Base-by-base conservation (phyloP, 192 early-diverging fungal genomes). In the Coemansia sp. region DNA sequence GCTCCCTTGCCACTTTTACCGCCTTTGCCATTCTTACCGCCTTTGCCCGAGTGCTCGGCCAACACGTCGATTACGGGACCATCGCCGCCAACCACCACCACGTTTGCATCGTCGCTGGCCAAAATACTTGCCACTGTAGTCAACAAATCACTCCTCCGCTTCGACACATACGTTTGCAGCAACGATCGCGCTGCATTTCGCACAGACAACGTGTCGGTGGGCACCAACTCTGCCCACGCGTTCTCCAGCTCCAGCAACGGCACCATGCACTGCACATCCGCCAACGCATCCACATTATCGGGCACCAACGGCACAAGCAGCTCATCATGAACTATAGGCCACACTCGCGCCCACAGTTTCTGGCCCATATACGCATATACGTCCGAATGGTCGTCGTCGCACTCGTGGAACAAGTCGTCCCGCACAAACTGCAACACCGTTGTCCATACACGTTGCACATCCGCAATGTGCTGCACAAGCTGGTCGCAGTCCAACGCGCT, bases 171-270 rank as follows among this genome's bases (percentile, higher is more conserved):
- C 6, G 59, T 74, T 22, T 74, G 77, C 50, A 74, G 60, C 64
- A 73, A 26, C 37, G 62, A 29, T 4, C 65, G 55, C 25, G 73
- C 61, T 26, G 71, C 69, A 19, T 60, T 62, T 22, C 62, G 65
- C 21, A 80, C 62, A 37, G 22, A 56, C 49, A 65, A 45, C 19
- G 54, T 39, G 29, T 71, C 68, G 0, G 61, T 19, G 11, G 68
- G 6, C 9, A 80, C 58, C 6, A 80, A 65, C 10, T 68, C 71
- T 0, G 74, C 57, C 77, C 77, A 80, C 22, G 52, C 43, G 8
- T 80, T 68, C 52, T 80, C 77, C 4, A 71, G 61, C 65, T 68
- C 65, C 39, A 74, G 29, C 45, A 80, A 61, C 17, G 71, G 71
- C 39, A 58, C 55, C 72, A 80, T 59, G 8, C 55, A 55, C 31